These are phyloP conservation scores for Bipolaris gigantea DNA, from an alignment of 2,329 filamentous ascomycete species.

Conservation along the genomic window DNA sequence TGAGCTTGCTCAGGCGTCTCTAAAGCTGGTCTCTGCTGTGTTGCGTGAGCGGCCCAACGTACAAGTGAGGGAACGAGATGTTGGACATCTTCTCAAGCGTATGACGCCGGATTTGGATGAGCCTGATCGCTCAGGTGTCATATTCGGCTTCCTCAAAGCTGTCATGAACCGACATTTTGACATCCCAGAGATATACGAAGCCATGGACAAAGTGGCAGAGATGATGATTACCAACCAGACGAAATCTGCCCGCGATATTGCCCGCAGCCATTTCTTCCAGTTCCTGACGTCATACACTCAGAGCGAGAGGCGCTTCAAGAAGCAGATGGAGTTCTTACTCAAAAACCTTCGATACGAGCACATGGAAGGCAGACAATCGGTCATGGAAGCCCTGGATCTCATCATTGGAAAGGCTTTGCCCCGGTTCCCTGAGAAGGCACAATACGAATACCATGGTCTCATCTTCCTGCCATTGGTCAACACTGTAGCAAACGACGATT, in stretches of 20 bases:
- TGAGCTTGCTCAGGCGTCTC: conserved; percentile 80
- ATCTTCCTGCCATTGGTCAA: conserved; percentile 87
- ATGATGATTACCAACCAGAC: conserved; percentile 98
- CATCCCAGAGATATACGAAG: conserved; percentile 86
- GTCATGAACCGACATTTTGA: conserved; percentile 84
- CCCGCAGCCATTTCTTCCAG: conserved; percentile 87
- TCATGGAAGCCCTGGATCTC: conserved; percentile 87
- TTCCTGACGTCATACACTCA: conserved; percentile 95
- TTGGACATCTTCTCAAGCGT: conserved; percentile 80
- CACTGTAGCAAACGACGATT: conserved; percentile 85
- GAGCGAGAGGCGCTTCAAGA: conserved; percentile 82
- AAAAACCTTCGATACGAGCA: conserved; percentile 90
- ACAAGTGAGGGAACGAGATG: conserved; percentile 74
- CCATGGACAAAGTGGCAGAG: conserved; percentile 75
- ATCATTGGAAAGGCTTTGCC: conserved; percentile 73
- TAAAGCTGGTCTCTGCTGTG: conserved; percentile 85
- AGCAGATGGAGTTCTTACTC: conserved; percentile 85
- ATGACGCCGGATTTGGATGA: conserved; percentile 89
- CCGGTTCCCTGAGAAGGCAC: conserved; percentile 64
- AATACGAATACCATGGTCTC: conserved; percentile 77
- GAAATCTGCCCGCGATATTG: conserved; percentile 81
- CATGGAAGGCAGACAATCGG: conserved; percentile 83
- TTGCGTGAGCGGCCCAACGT: conserved; percentile 79
- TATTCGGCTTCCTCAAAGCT: conserved; percentile 90
- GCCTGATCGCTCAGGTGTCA: conserved; percentile 86